Base-by-base conservation (phyloP, 1,139 yeast genomes). In the Candida sojae region DNA sequence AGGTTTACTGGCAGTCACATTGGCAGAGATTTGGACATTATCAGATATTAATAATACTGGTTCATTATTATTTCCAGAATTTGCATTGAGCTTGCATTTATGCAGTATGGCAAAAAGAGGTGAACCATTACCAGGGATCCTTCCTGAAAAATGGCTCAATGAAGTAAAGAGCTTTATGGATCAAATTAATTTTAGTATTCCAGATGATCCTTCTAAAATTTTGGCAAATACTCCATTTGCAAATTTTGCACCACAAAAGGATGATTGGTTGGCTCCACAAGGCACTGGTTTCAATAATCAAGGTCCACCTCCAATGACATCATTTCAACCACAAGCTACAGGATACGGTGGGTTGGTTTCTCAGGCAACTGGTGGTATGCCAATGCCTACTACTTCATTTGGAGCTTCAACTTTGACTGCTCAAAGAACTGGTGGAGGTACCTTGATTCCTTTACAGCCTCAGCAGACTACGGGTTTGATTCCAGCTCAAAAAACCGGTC, bases 1-100 rank as follows among this genome's bases (percentile, higher is more conserved):
- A 0, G 88, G 90, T 4, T 75, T 93, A 50, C 72, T 82, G 35
- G 90, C 97, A 1, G 80, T 82, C 33, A 80, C 86, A 30, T 75
- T 93, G 59, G 96, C 96, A 2, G 89, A 86, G 56, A 86, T 93
- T 50, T 93, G 99, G 99, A 82, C 88, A 31, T 73, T 93, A 54
- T 80, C 96, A 25, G 99, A 93, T 62, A 86, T 96, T 2, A 88
- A 86, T 58, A 86, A 84, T 59, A 84, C 96, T 4, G 98, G 98
- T 1, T 79, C 84, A 42, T 77, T 93, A 51, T 70, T 93, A 54
- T 93, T 92, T 61, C 99, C 99, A 0, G 98, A 93, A 64, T 93
- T 93, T 72, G 96, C 96, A 10, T 75, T 92, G 58, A 96, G 97
- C 13, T 83, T 93, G 76, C 96, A 90, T 64, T 76, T 93, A 56